Conservation (phyloP, 805 yeast genomes). For the Lachancea meyersii region DNA sequence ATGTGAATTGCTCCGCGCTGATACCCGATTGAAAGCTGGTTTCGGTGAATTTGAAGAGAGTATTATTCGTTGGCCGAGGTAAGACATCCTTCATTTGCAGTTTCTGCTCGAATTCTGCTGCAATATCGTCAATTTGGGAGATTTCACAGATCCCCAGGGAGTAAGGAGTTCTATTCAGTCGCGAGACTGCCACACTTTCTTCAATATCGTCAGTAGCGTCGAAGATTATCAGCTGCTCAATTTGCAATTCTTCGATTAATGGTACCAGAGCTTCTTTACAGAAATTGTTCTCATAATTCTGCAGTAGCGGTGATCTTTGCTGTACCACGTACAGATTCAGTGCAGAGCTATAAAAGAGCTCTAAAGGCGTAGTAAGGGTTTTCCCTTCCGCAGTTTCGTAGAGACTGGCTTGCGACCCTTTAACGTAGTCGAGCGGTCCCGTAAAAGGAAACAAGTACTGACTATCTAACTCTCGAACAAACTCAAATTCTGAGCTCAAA, state of each 20-base stretch:
- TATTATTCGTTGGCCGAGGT: constrained; percentile 14
- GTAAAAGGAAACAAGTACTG: constrained; percentile 70
- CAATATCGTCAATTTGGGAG: constrained; percentile 19
- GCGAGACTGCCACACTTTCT: constrained; percentile 7
- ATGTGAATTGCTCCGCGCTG: constrained; percentile 25
- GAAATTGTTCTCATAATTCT: constrained; percentile 49
- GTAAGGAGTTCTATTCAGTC: constrained; percentile 5
- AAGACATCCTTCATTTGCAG: constrained; percentile 17
- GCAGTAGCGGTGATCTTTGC: constrained; percentile 79
- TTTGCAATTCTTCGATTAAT: constrained; percentile 38
- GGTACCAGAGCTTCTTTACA: constrained; percentile 46
- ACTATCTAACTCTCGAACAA: constrained; percentile 53
- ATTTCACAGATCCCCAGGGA: constrained; percentile 25
- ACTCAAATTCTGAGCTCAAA: constrained; percentile 42
- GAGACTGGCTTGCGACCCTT: constrained; percentile 14
- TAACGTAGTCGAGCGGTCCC: constrained; percentile 60
- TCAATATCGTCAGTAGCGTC: constrained; percentile 66
- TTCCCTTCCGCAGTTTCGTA: constrained; percentile 14
- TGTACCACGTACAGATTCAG: constrained; percentile 55
- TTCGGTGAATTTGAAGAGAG: constrained; percentile 18
- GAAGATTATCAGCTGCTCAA: constrained; percentile 46
- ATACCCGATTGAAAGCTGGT: constrained; percentile 26
- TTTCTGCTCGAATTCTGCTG: constrained; percentile 18
- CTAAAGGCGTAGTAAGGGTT: constrained; percentile 54
- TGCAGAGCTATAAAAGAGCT: constrained; percentile 46